These are phyloP conservation scores for Penicillium thymicola DNA, from an alignment of 2,329 filamentous ascomycete species.

Conservation along the genomic window DNA sequence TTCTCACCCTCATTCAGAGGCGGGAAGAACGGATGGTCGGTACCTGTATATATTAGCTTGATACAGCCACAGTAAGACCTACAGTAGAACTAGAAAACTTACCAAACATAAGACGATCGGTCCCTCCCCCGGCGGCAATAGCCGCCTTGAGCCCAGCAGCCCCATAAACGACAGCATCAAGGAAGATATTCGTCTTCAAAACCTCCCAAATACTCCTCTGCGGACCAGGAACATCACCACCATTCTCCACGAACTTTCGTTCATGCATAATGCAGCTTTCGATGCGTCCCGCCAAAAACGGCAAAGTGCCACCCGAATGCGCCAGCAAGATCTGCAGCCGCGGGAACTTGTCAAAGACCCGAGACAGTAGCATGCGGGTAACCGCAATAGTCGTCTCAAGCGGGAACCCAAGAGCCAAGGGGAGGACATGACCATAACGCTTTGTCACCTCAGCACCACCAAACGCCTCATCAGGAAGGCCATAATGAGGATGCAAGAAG, in stretches of 20 bases:
- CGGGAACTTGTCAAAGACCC: slow-evolving; percentile 75
- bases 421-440: slow-evolving; percentile 81
- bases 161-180: slow-evolving; percentile 65
- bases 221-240: slow-evolving; percentile 59
- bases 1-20: slow-evolving; percentile 35
- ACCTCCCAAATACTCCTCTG: slow-evolving; percentile 61
- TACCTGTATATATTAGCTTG: slow-evolving; percentile 29
- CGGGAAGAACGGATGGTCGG: slow-evolving; percentile 47
- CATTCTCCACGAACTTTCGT: slow-evolving; percentile 65
- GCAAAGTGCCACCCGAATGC: slow-evolving; percentile 83
- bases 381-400: slow-evolving; percentile 92
- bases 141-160: slow-evolving; percentile 66
- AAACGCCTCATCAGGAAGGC: slow-evolving; percentile 75
- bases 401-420: slow-evolving; percentile 81
- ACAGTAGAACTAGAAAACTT: slow-evolving; percentile 4
- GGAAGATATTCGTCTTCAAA: slow-evolving; percentile 71
- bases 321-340: slow-evolving; percentile 72
- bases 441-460: slow-evolving; percentile 69
- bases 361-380: slow-evolving; percentile 79
- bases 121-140: slow-evolving; percentile 61
- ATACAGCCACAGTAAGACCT: neutral
- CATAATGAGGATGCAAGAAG: slow-evolving; percentile 91
- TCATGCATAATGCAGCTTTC: slow-evolving; percentile 86
- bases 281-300: slow-evolving; percentile 82
- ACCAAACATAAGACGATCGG: slow-evolving; percentile 44